A percentile compares a stretch with the other conserved stretches of the same genome.
phyloP scores from a whole-genome alignment of 2,329 filamentous ascomycete genomes.

The Aspergillus ochraceus region DNA sequence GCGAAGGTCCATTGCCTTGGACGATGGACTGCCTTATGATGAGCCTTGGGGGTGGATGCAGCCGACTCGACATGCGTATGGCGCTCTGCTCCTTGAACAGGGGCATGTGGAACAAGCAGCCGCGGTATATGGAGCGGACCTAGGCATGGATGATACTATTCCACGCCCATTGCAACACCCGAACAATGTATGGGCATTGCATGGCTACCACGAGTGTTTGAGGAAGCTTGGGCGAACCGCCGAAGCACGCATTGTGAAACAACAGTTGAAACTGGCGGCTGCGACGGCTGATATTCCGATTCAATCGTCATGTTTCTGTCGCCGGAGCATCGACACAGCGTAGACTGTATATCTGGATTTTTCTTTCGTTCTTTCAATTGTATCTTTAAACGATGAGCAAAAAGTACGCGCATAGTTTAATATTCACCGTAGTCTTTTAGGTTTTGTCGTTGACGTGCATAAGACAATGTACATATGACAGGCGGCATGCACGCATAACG shows the following conservation, averaged over 20 bases:
- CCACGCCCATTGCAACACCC: constrained; percentile 66
- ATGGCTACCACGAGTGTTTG: constrained; percentile 72
- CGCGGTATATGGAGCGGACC: constrained; percentile 60
- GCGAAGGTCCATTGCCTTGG: constrained; percentile 56
- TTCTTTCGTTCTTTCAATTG: no score
- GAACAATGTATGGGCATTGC: constrained; percentile 74
- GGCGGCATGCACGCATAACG: neutral
- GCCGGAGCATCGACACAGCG: constrained; percentile 15
- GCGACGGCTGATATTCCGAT: constrained; percentile 62
- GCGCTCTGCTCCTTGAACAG: constrained; percentile 68
- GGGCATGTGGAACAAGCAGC: constrained; percentile 58
- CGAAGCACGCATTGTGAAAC: constrained; percentile 50
- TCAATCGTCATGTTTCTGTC: constrained; percentile 60
- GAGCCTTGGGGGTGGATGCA: constrained; percentile 84
- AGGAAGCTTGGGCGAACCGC: constrained; percentile 51
- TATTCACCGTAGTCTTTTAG: neutral
- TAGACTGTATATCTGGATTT: neutral
- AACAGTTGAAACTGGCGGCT: constrained; percentile 54
- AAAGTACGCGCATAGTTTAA: neutral
- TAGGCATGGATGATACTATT: constrained; percentile 60
- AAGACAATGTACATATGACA: neutral
- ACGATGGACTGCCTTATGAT: constrained; percentile 66
- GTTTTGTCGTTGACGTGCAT: neutral
- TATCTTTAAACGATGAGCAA: neutral
- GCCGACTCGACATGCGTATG: constrained; percentile 69